Evolutionary conservation across 2,329 filamentous ascomycete genomes (phyloP), one percentile per base, ranked within the genome.

Genomic region (Fusarium proliferatum): DNA sequence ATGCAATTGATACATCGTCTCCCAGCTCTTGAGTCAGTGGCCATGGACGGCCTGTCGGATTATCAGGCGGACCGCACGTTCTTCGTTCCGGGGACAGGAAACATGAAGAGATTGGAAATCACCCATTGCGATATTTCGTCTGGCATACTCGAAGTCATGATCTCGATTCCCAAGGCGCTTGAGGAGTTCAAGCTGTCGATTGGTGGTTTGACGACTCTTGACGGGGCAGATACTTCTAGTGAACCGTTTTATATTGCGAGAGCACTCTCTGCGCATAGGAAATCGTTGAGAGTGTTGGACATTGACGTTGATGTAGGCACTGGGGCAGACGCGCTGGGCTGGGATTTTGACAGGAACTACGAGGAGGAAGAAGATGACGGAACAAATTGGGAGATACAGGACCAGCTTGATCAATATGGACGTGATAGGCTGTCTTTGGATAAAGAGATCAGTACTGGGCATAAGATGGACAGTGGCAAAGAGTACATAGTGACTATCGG

Each of bases 21-120:
- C 10, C 49, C 59, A 30, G 49, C 21, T 15, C 39, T 61, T 11
- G 39, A 57, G 12, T 38, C 51, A 16, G 51, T 57, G 23, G 12
- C 39, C 0, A 30, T 61, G 49, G 59, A 61, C 15, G 51, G 19
- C 0, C 28, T 57, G 33, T 30, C 28, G 4, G 59, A 61, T 23
- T 57, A 33, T 2, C 49, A 57, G 15, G 28, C 23, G 5, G 10
- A 30, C 0, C 33, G 5, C 3, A 11, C 7, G 5, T 45, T 56
- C 51, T 61, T 61, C 19, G 39, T 61, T 10, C 59, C 59, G 11
- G 15, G 33, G 9, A 43, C 49, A 16, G 59, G 59, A 13, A 61
- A 57, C 5, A 57, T 61, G 49, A 57, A 45, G 16, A 61, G n/a
- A 7, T 3, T 61, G 11, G 49, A 61, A 4, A 46, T 61, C 0